A percentile compares a stretch with the other conserved stretches of the same genome.
phyloP scores from a whole-genome alignment of 805 yeast genomes.

The Metschnikowia lochheadii region DNA sequence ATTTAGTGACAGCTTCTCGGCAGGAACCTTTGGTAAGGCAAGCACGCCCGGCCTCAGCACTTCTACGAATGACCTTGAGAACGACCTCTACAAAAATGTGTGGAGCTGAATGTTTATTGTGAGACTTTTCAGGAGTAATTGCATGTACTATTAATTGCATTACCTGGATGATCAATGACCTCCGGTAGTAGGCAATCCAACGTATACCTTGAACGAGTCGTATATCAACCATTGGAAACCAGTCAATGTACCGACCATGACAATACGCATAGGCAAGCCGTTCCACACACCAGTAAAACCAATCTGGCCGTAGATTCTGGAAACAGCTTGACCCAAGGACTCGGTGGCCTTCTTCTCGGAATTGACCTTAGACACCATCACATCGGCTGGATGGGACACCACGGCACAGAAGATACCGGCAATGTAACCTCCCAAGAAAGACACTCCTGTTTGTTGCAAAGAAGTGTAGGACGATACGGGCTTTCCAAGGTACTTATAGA shows the following conservation, averaged over 20 bases:
- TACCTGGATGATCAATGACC: conserved; percentile 23
- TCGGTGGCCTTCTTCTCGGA: conserved; percentile 65
- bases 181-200: conserved; percentile 95
- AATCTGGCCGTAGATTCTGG: conserved; percentile 72
- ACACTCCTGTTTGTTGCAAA: conserved; percentile 86
- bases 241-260: conserved; percentile 96
- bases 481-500: conserved; percentile 70
- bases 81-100: conserved; percentile 65
- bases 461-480: conserved; percentile 67
- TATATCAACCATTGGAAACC: conserved; percentile 96
- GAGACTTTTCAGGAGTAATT: not conserved
- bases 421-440: conserved; percentile 91
- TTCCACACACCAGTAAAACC: conserved; percentile 94
- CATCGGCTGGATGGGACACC: conserved; percentile 98
- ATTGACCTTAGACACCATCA: conserved; percentile 91
- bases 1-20: conserved; percentile 7
- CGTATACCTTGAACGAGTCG: conserved; percentile 91
- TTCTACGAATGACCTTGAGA: conserved; percentile 38
- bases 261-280: conserved; percentile 88
- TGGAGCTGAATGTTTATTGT: conserved; percentile 41
- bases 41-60: not conserved
- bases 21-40: conserved; percentile 10
- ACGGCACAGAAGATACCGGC: conserved; percentile 97
- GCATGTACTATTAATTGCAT: conserved; percentile 1
- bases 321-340: conserved; percentile 59